These are phyloP conservation scores for Coccomyxa subellipsoidea DNA, from an alignment of 163 green algal genomes.

Conservation along the genomic window DNA sequence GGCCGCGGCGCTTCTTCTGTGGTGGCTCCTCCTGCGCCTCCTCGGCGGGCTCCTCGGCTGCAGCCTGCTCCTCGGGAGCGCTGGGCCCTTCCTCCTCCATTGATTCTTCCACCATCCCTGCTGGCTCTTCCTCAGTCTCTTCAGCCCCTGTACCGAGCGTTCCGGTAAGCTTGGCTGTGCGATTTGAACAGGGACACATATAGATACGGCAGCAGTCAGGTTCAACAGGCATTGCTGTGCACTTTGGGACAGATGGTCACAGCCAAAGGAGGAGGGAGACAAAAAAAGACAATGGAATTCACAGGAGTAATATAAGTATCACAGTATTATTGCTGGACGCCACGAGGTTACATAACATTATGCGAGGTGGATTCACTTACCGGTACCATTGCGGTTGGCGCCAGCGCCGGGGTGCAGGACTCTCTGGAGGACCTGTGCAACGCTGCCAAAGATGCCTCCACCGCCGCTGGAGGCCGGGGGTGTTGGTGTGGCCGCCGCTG, in stretches of 20 bases:
- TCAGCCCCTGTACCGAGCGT: not conserved
- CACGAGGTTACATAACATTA: too few species aligned
- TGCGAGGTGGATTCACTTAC: too few species aligned
- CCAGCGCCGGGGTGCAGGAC: not conserved
- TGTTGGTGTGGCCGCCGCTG: not conserved
- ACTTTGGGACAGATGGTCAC: too few species aligned
- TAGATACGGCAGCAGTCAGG: not conserved
- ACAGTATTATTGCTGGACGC: too few species aligned
- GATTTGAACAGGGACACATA: not conserved
- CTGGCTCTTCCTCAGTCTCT: not conserved
- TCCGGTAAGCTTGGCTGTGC: too few species aligned
- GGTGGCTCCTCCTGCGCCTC: not conserved
- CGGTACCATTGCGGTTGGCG: not conserved
- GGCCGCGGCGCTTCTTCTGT: not conserved
- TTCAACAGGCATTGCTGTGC: too few species aligned
- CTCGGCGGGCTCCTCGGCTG: not conserved
- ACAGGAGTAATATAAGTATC: too few species aligned
- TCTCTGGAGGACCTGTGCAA: not conserved
- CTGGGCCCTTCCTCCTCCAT: not conserved
- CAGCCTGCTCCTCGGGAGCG: not conserved
- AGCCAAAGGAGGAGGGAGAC: too few species aligned
- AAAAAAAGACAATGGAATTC: too few species aligned
- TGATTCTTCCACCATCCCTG: not conserved
- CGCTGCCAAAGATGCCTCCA: not conserved
- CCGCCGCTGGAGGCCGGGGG: not conserved